Evolutionary conservation across 2,329 filamentous ascomycete species (phyloP), one percentile per base, ranked within the genome.

Genomic region (Fusarium anguioides): DNA sequence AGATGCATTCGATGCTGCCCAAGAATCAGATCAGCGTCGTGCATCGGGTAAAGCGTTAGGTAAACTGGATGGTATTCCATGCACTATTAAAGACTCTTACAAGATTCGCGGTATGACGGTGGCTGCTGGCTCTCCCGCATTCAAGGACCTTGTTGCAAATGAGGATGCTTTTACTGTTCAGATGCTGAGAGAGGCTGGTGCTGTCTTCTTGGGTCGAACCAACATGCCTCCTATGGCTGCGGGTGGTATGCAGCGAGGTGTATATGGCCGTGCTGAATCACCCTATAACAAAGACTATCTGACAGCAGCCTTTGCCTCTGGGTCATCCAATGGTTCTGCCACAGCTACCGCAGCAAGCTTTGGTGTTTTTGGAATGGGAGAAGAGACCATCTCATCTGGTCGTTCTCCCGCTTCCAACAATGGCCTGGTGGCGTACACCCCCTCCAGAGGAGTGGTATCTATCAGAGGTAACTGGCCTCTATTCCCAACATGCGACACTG

Each of bases 41-140:
- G 35, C 26, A 1, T 26, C 12, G 8, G 51, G 51, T 8, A 18
- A 31, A 12, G 2, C 44, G 2, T 5, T 54, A 4, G 44, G 51
- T 1, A 21, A 18, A 8, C 45, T 55, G 2, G 45, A 55, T 33
- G 52, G 45, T 2, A 55, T 55, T 18, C 52, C 45, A 3, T 33
- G 35, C 21, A 86, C 84, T 0, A 77, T 87, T 66, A 88, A 89
- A 71, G 86, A 89, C 68, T 84, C 80, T 67, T 87, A 84, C 76
- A 86, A 83, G 64, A 81, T 84, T 26, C 78, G 79, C 23, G 83
- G 83, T 3, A 81, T 87, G 78, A 86, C 81, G 0, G 82, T 84
- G 3, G 84, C 85, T 0, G 76, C 80, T 48, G 86, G 85, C 1
- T 87, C 85, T 0, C 83, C 84, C 3, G 86, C 86, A 0, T 85